phyloP scores from a whole-genome alignment of 148 eudicot genomes.

The Arctostaphylos glauca region DNA sequence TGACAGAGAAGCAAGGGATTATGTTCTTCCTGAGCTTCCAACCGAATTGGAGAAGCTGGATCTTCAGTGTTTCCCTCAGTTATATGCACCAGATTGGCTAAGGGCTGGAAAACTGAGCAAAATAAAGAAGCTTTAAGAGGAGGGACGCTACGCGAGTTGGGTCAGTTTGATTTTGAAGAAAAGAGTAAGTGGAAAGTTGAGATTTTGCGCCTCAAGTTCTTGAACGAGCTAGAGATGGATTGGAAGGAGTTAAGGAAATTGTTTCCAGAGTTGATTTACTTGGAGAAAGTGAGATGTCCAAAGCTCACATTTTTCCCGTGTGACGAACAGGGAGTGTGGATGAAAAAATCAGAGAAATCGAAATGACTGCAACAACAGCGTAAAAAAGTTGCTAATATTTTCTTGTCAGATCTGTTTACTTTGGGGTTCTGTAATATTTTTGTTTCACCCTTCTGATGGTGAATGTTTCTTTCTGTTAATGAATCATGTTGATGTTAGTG shows the following conservation, averaged over 20 bases:
- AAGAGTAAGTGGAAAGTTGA: conserved; percentile 20
- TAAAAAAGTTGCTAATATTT: no score
- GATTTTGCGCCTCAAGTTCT: conserved; percentile 22
- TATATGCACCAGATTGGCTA: conserved; percentile 17
- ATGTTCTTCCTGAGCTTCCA: conserved; percentile 6
- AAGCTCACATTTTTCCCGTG: conserved; percentile 33
- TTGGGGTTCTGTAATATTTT: background rate
- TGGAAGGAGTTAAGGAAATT: conserved; percentile 15
- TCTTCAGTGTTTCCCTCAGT: conserved; percentile 23
- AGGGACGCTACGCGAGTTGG: conserved; percentile 24
- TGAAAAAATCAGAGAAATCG: conserved; percentile 3
- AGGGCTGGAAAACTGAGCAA: conserved; percentile 9
- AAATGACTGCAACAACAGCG: background rate
- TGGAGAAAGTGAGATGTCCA: conserved; percentile 38
- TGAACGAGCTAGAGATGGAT: conserved; percentile 15
- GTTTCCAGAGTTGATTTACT: conserved; percentile 14
- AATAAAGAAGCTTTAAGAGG: conserved; percentile 36
- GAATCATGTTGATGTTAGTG: no score
- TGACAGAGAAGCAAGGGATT: background rate
- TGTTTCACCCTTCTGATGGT: background rate
- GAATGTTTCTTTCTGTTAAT: background rate
- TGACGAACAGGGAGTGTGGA: conserved; percentile 38
- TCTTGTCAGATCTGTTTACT: background rate
- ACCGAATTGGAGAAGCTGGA: conserved; percentile 31
- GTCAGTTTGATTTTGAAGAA: background rate